phyloP scores from a whole-genome alignment of 805 yeast species.

The Pichia membranifaciens region DNA sequence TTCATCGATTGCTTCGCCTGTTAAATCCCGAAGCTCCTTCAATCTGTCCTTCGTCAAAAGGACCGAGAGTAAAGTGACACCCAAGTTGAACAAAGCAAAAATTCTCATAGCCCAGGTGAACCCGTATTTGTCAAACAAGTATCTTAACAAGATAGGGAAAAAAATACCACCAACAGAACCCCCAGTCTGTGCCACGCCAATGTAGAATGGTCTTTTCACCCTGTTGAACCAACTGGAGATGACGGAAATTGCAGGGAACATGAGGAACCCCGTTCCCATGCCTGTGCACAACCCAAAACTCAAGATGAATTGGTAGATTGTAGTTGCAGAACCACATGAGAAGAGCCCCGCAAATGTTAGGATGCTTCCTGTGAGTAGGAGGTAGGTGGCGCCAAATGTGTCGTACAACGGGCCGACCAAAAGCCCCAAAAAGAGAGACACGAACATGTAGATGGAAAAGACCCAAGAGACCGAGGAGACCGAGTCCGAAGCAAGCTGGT shows the following conservation, averaged over 20 bases:
- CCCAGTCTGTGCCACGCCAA: constrained; percentile 45
- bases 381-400: constrained; percentile 45
- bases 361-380: constrained; percentile 40
- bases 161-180: constrained; percentile 50
- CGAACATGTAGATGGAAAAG: constrained; percentile 51
- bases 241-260: constrained; percentile 56
- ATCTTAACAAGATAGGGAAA: constrained; percentile 47
- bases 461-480: constrained; percentile 60
- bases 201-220: constrained; percentile 49
- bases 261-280: constrained; percentile 52
- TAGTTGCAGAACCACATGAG: constrained; percentile 49
- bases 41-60: constrained; percentile 39
- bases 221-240: constrained; percentile 57
- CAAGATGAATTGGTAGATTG: constrained; percentile 55
- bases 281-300: constrained; percentile 55
- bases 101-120: constrained; percentile 54
- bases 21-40: constrained; percentile 19
- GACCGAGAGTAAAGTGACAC: constrained; percentile 32
- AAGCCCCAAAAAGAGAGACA: constrained; percentile 39
- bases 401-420: constrained; percentile 52
- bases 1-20: constrained; percentile 20
- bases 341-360: constrained; percentile 48
- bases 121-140: constrained; percentile 42
- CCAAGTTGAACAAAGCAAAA: constrained; percentile 41
- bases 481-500: constrained; percentile 43